phyloP scores from a whole-genome alignment of 139 green algal genomes.

The Nannochloris sp. region DNA sequence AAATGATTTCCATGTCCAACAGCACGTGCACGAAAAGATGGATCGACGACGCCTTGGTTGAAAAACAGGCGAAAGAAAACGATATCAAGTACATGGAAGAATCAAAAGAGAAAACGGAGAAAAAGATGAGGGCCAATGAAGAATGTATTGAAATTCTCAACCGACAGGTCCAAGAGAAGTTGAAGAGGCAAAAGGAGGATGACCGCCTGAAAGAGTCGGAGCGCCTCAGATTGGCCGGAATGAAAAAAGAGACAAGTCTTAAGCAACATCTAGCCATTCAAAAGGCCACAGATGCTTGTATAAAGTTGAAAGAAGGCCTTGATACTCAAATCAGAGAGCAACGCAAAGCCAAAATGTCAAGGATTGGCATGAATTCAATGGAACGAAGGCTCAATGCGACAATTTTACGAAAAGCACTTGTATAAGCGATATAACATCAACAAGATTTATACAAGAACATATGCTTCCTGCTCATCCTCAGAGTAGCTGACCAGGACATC shows the following conservation, averaged over 20 bases:
- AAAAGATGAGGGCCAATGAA: no score
- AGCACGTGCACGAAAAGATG: background rate
- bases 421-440: no score
- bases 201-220: no score
- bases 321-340: conserved; percentile 1
- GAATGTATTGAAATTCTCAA: no score
- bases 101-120: background rate
- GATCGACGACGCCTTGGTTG: background rate
- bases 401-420: conserved; percentile 5
- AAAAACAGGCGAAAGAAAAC: background rate
- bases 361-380: conserved; percentile 9
- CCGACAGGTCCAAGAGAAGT: no score
- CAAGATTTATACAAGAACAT: no score
- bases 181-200: no score
- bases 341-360: background rate
- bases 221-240: background rate
- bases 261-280: background rate
- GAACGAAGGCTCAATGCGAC: conserved; percentile 7
- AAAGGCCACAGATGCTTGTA: background rate
- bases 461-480: no score
- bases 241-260: background rate
- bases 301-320: conserved; percentile 5
- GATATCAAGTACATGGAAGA: background rate
- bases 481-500: no score
- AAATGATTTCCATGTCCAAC: background rate